phyloP scores from a whole-genome alignment of 2,329 filamentous ascomycete genomes.

The Colletotrichum limetticola region DNA sequence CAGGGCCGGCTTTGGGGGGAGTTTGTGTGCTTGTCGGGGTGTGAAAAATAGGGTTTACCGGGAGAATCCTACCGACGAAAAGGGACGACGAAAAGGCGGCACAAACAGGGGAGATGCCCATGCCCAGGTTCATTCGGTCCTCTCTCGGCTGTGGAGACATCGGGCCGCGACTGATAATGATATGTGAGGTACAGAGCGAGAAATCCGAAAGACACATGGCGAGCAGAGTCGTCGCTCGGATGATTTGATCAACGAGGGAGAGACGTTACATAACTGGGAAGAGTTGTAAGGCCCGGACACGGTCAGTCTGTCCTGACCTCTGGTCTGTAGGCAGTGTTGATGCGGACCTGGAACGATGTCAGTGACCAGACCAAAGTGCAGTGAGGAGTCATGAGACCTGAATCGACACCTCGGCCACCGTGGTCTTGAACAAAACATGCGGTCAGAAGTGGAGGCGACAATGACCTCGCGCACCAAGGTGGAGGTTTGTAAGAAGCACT shows the following conservation, averaged over 20 bases:
- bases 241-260: neutral
- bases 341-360: neutral
- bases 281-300: neutral
- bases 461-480: constrained; percentile 7
- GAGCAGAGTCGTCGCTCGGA: neutral
- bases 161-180: constrained; percentile 15
- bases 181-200: neutral
- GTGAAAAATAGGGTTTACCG: constrained; percentile 29
- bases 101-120: constrained; percentile 7
- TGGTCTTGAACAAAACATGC: neutral
- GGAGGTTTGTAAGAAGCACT: constrained; percentile 15
- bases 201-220: neutral
- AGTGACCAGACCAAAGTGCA: neutral
- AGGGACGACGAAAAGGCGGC: neutral
- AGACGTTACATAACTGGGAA: neutral
- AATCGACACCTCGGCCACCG: neutral
- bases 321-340: neutral
- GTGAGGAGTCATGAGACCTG: neutral
- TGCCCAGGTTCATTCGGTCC: constrained; percentile 2
- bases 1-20: neutral
- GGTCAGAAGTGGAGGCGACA: neutral
- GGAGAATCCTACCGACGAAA: constrained; percentile 14
- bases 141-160: constrained; percentile 28
- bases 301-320: too few species aligned
- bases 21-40: constrained; percentile 17